Percentiles rank a stretch among this genome's conserved stretches.
phyloP scores from a whole-genome alignment of 1,284 basidiomycete species.

The Lignosus rhinocerotis region DNA sequence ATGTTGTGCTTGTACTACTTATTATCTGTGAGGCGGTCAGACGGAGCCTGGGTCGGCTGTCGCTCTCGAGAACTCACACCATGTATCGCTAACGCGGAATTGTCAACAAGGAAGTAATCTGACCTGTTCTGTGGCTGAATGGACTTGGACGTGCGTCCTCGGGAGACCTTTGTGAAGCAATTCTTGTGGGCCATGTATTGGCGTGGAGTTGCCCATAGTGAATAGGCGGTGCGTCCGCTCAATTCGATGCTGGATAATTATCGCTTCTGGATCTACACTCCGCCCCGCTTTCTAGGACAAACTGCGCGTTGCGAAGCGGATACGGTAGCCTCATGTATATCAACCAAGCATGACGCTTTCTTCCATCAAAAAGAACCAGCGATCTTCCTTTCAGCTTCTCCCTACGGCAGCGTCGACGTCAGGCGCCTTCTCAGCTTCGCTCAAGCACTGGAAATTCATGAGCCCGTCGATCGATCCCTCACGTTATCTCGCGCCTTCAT shows the following conservation, averaged over 20 bases:
- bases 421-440: background rate
- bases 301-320: slow-evolving; percentile 1
- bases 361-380: slow-evolving; percentile 6
- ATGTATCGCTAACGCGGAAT: slow-evolving; percentile 18
- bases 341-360: background rate
- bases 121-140: slow-evolving; percentile 8
- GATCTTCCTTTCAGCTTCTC: slow-evolving; percentile 4
- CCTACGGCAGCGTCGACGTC: background rate
- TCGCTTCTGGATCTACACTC: background rate
- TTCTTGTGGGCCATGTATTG: background rate
- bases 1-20: slow-evolving; percentile 28
- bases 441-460: background rate
- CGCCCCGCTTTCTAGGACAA: background rate
- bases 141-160: background rate
- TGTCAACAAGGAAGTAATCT: slow-evolving; percentile 8
- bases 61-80: slow-evolving; percentile 21
- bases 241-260: background rate
- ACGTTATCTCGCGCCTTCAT: background rate
- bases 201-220: slow-evolving; percentile 5
- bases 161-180: slow-evolving; percentile 11
- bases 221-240: slow-evolving; percentile 1
- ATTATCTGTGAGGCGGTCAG: slow-evolving; percentile 15
- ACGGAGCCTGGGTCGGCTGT: slow-evolving; percentile 20
- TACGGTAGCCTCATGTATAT: slow-evolving; percentile 15
- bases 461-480: slow-evolving; percentile 3